Base-by-base conservation (phyloP, 192 early-diverging fungal genomes). In the Backusella tarrabulga region DNA sequence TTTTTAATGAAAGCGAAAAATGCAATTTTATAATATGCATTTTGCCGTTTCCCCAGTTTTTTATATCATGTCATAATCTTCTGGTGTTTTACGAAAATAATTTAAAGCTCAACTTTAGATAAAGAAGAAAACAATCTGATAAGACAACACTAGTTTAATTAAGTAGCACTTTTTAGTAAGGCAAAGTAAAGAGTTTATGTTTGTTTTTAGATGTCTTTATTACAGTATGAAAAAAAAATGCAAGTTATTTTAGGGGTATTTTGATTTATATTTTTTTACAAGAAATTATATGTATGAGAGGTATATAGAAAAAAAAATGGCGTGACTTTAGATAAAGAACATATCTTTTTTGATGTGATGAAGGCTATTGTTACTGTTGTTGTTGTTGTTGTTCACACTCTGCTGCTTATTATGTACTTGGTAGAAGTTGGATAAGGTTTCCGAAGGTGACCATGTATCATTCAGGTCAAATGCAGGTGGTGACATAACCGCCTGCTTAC, bases 401-500 rank as follows among this genome's bases (percentile, higher is more conserved):
- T 63, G 21, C 26, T 63, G 56, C 23, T 63, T 63, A 14, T 23
- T 63, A 14, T 63, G 56, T n/a, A 63, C 21, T 50, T 72, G 71
- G 23, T 72, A 72, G 14, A 72, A 17, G 42, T 42, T 46, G 6
- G 56, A 63, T 63, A 63, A 23, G 12, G 56, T 63, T 14, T 32
- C 71, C 6, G 71, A 72, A 72, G 29, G 67, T 0, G 32, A 36
- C 56, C 56, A 63, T 17, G 69, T 41, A 71, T 36, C 36, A 46
- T 66, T 66, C 8, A 74, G 35, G 19, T 74, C 52, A 74, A 74
- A 74, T 56, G 52, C 73, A 41, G 73, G 73, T 40, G 56, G 56
- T 29, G 56, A 66, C 19, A 38, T 36, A 63, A 17, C 26, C 5
- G 29, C 40, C 23, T 42, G 14, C 32, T 35, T 68, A 32, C 7